Conservation (phyloP, 2,329 filamentous ascomycete species). For the Capronia americana region DNA sequence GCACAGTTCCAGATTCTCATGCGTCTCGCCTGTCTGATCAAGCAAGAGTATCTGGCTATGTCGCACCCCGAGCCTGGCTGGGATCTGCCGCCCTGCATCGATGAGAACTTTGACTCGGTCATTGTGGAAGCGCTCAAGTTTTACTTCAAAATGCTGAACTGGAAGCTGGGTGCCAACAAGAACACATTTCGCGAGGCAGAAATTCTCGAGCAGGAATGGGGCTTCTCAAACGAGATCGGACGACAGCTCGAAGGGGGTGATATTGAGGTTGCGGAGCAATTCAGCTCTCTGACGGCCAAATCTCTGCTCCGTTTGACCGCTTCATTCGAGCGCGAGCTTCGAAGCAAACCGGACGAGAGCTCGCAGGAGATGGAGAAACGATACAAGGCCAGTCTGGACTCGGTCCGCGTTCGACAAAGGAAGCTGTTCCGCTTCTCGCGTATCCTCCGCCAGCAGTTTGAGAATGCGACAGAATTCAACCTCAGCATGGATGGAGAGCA, state of each 20-base stretch:
- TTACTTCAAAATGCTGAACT: conserved; percentile 98
- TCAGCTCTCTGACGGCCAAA: conserved; percentile 88
- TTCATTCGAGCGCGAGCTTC: conserved; percentile 90
- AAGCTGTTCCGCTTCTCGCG: conserved; percentile 96
- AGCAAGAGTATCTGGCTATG: conserved; percentile 82
- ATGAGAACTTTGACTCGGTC: conserved; percentile 92
- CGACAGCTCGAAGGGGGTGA: conserved; percentile 90
- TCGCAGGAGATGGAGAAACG: conserved; percentile 91
- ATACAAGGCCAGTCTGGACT: conserved; percentile 94
- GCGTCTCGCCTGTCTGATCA: conserved; percentile 89
- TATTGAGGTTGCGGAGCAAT: conserved; percentile 96
- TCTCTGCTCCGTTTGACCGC: conserved; percentile 84
- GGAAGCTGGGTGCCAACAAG: conserved; percentile 96
- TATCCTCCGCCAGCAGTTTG: conserved; percentile 89
- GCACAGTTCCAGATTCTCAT: conserved; percentile 92
- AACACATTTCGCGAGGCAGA: conserved; percentile 99
- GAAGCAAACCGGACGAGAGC: conserved; percentile 81
- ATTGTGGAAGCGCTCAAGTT: conserved; percentile 93
- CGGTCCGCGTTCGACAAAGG: conserved; percentile 91
- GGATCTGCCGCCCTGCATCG: conserved; percentile 94
- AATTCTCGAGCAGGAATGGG: conserved; percentile 96
- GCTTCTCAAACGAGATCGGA: conserved; percentile 92
- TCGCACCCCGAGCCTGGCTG: conserved; percentile 88
- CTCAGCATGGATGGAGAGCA: conserved; percentile 74
- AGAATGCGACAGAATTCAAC: conserved; percentile 95